Conservation (phyloP, 441 rosid species). For the Raphanus hybrid region DNA sequence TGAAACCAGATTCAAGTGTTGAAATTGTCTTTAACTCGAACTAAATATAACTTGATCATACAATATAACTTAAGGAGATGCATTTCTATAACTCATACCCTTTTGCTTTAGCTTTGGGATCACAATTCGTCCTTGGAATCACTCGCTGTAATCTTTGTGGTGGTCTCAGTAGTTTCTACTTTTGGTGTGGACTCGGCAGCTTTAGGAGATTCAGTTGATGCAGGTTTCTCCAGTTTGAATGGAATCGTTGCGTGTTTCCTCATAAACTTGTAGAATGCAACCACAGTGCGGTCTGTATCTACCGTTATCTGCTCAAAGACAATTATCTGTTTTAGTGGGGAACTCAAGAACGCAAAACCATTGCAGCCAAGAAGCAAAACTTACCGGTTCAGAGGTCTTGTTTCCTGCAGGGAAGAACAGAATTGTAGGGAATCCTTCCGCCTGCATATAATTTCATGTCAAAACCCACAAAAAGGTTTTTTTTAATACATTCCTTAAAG, state of each 20-base stretch:
- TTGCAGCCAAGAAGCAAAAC: constrained; percentile 31
- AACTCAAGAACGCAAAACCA: constrained; percentile 2
- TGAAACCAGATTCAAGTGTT: constrained; percentile 12
- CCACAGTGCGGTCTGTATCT: constrained; percentile 91
- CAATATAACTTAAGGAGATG: constrained; percentile 29
- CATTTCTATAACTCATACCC: constrained; percentile 23
- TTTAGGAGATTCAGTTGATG: constrained; percentile 45
- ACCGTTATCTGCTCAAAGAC: constrained; percentile 65
- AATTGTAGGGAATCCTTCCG: constrained; percentile 94
- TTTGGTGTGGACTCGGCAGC: constrained; percentile 40
- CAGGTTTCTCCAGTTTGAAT: constrained; percentile 89
- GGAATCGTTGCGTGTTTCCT: constrained; percentile 91
- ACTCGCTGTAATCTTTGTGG: constrained; percentile 38
- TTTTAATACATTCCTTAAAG: not conserved
- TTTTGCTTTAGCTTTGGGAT: constrained; percentile 40
- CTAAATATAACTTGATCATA: constrained; percentile 21
- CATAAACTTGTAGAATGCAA: constrained; percentile 87
- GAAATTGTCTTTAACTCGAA: not conserved
- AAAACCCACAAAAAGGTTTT: not conserved
- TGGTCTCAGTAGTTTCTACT: constrained; percentile 48
- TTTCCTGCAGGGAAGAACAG: constrained; percentile 98
- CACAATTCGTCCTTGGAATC: constrained; percentile 81
- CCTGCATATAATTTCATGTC: constrained; percentile 49
- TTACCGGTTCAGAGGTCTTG: constrained; percentile 95
- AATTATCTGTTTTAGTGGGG: not conserved